These are phyloP conservation scores for Prunus mira DNA, from an alignment of 306 rosid genomes.

Conservation along the genomic window DNA sequence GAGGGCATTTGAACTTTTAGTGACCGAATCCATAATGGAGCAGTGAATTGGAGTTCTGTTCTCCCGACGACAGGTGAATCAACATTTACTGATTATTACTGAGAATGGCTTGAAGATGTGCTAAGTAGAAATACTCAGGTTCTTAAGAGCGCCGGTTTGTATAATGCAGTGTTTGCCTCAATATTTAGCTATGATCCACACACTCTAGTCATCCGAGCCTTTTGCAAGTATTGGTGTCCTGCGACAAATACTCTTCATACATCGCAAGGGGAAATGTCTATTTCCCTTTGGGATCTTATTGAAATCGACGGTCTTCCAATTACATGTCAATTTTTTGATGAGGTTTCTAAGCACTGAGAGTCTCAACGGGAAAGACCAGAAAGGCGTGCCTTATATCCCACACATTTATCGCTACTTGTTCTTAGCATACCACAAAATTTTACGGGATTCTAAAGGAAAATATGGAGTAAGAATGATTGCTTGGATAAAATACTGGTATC, in stretches of 20 bases:
- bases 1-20: too few species aligned
- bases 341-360: background rate
- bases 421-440: background rate
- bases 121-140: too few species aligned
- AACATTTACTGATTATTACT: too few species aligned
- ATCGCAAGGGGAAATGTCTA: background rate
- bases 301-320: background rate
- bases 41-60: accelerated
- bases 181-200: background rate
- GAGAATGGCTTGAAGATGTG: too few species aligned
- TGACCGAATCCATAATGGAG: too few species aligned
- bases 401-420: background rate
- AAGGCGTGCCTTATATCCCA: background rate
- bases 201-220: accelerated
- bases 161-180: too few species aligned
- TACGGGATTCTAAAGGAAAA: background rate
- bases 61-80: too few species aligned
- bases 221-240: background rate
- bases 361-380: background rate
- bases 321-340: background rate
- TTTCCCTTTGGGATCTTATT: background rate
- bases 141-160: too few species aligned
- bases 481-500: background rate
- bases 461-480: background rate
- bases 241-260: background rate